Evolutionary conservation across 202 grass and related monocot species (phyloP).

Genomic region (Digitaria exilis): DNA sequence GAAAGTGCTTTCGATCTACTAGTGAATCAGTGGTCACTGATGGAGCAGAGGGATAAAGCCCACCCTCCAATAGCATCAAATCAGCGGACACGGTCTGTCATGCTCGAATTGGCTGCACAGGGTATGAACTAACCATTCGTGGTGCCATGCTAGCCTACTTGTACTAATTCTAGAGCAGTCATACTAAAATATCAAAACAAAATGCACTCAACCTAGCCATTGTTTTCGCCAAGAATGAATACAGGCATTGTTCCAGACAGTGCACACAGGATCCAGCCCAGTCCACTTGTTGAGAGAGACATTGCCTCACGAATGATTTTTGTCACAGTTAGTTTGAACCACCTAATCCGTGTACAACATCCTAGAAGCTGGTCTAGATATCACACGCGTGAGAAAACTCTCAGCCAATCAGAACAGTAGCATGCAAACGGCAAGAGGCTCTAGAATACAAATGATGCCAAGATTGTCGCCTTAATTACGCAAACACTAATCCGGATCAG

Average conservation of each 20-base stretch:
- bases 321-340: background rate
- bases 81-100: background rate
- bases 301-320: too few species aligned
- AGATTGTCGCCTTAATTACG: background rate
- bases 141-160: background rate
- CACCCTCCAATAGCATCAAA: background rate
- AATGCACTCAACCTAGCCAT: background rate
- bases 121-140: background rate
- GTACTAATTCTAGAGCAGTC: background rate
- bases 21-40: slow-evolving; percentile 27
- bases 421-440: background rate
- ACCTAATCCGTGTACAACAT: background rate
- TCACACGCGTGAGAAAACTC: background rate
- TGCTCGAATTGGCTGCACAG: slow-evolving; percentile 24
- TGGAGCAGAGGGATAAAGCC: background rate
- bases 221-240: background rate
- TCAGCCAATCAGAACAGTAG: background rate
- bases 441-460: background rate
- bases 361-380: background rate
- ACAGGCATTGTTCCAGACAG: background rate
- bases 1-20: slow-evolving; percentile 9
- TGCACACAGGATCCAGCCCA: background rate
- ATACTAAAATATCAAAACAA: background rate
- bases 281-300: background rate
- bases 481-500: background rate